Evolutionary conservation across 139 green algal species (phyloP), one percentile per base, ranked within the genome.

Genomic region (Nannochloris sp.): DNA sequence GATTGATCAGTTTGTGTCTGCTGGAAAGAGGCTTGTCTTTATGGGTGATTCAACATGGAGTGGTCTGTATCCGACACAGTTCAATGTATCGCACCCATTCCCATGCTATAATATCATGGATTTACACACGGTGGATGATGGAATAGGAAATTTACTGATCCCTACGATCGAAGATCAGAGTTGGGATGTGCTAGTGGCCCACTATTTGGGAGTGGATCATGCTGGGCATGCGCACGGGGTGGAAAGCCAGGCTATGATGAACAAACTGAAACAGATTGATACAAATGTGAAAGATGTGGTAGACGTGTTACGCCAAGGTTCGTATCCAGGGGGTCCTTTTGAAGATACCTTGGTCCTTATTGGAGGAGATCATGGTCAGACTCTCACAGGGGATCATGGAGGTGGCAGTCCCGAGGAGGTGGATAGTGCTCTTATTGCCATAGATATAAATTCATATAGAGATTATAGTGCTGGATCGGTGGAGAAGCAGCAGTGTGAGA

Each of bases 161-260:
- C 74, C 74, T 26, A 46, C 66, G 25, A 40, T n/a, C 25, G 56
- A 79, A 10, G 25, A 59, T 12, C 29, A 63, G 3, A 59, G 63
- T 28, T 98, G 92, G 92, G 89, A 96, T 56, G 68, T 97, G 49
- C 65, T 95, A 63, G 73, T 97, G 12, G 90, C 55, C 0, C 92
- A 98, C 72, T 96, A 92, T 71, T 84, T 98, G 31, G 92, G 92
- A 0, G 86, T 95, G 26, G 92, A 98, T 69, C 92, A 98, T 67
- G 89, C 82, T 3, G 92, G 92, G 2, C 92, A 98, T 80, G 84
- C 74, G 2, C 81, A 88, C 53, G 87, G 80, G 5, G 86, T 89
- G 1, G 14, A 64, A 60, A 89, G 71, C 49, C 12, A 44, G 0
- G 48, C 77, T 8, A 98, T 97, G 92, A 55, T 36, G 13, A 46